Base-by-base conservation (phyloP, 495 filamentous ascomycete genomes). In the Hypoxylon trugodes region DNA sequence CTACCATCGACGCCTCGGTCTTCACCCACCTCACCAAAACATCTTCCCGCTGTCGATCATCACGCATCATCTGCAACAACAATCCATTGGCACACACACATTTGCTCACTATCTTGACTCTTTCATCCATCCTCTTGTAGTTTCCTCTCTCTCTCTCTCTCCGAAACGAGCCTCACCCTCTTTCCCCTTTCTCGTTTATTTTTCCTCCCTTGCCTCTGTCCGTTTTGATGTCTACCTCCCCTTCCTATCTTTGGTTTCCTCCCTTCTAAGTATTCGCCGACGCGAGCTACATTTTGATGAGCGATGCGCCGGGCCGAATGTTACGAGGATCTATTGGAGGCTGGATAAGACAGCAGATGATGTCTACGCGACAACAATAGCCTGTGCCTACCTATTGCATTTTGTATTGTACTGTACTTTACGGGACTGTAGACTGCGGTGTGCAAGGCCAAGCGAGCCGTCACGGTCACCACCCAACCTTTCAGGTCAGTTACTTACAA, bases 241-340 rank as follows among this genome's bases (percentile, higher is more conserved):
- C n/a, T n/a, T n/a, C n/a, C n/a, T n/a, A n/a, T n/a, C n/a, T n/a
- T n/a, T n/a, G n/a, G n/a, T 24, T 48, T 22, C 7, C 19, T 48
- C 22, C 10, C 28, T 35, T 32, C 12, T 58, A 41, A 28, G 52
- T 58, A 56, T 67, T 59, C 64, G 57, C 57, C 64, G 57, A 67
- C 64, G 64, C 64, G 64, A 67, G 52, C 64, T 53, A 66, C 61
- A 66, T 61, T 70, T 68, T 58, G 68, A 70, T 68, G 64, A 69
- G 70, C 69, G 63, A 73, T 73, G 70, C 70, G 70, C 67, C 64
- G 61, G 63, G 68, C 56, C 68, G 61, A 70, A 68, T 69, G 70
- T 58, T 59, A 63, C 68, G 54, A 66, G 60, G 70, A 66, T 64
- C 61, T 66, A 67, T 59, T 68, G 64, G 68, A 68, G 70, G 70